Evolutionary conservation across 1,139 yeast genomes (phyloP), one percentile per base, ranked within the genome.

Genomic region (Protomyces inouyei): DNA sequence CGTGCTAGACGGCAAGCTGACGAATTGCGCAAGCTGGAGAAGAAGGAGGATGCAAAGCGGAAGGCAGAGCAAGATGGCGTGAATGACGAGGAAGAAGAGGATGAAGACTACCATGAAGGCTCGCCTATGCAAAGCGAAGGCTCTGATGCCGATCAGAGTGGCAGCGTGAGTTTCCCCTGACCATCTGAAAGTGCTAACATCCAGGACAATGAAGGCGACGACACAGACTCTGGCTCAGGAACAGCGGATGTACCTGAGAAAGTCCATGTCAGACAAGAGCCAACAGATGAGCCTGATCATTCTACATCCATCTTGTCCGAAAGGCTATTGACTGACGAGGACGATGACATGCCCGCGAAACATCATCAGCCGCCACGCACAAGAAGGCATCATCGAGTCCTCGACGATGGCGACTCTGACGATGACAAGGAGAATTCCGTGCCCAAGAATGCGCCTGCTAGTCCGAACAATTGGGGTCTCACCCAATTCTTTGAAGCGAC

Each of bases 1-100:
- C 79, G 83, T 66, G 92, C 87, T 71, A 69, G 73, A 40, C 68
- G 72, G 14, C 68, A 69, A 43, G 78, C 76, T 6, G 76, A 71
- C 52, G 72, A 71, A 40, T 56, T 75, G 25, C 67, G 75, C 43
- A 55, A 66, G 82, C 78, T 38, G 75, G 83, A 70, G 78, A 77
- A 60, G 78, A 82, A 38, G 77, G 85, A 65, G 61, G 67, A 60
- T 38, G 60, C 32, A 16, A 60, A 64, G 51, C 21, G 37, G 16
- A 52, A 55, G 16, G 67, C 57, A 16, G 54, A 55, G 25, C 68
- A 57, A 21, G 68, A 60, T n/a, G 68, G 65, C 28, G 81, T 79
- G 69, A 80, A 79, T 65, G 88, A 83, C 65, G 70, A 70, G 55
- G 69, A 66, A 14, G 71, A 69, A 38, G 67, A 71, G 32, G 75